Evolutionary conservation across 352 stramenopile species (phyloP).

Genomic region (Hyaloperonospora arabidopsidis): DNA sequence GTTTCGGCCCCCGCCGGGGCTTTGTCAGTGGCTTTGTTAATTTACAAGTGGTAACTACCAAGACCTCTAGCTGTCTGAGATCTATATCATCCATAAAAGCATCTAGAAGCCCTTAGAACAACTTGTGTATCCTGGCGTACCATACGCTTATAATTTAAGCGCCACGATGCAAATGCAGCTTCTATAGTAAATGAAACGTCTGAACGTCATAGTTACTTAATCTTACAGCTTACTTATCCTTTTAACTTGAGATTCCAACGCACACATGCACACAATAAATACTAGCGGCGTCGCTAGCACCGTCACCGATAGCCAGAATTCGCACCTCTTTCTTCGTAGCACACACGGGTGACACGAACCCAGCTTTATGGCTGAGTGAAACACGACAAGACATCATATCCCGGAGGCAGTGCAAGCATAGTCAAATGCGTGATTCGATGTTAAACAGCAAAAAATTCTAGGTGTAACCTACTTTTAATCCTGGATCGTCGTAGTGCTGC

Average conservation of each 20-base stretch:
- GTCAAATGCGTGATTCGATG: too few species aligned
- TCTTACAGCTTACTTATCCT: slow-evolving; percentile 95
- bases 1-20: too few species aligned
- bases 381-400: slow-evolving; percentile 80
- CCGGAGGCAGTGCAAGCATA: too few species aligned
- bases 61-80: too few species aligned
- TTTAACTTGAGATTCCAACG: slow-evolving; percentile 87
- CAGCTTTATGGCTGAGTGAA: slow-evolving; percentile 74
- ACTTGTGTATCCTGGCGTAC: too few species aligned
- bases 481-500: too few species aligned
- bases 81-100: too few species aligned
- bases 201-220: slow-evolving; percentile 95
- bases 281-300: slow-evolving; percentile 93
- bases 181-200: slow-evolving; percentile 93
- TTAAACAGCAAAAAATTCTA: too few species aligned
- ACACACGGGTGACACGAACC: slow-evolving; percentile 63
- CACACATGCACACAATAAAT: slow-evolving; percentile 88
- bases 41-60: too few species aligned
- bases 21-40: too few species aligned
- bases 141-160: slow-evolving; percentile 96
- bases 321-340: slow-evolving; percentile 38
- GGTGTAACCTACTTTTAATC: too few species aligned
- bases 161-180: slow-evolving; percentile 95
- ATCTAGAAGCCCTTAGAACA: too few species aligned
- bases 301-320: slow-evolving; percentile 87